Evolutionary conservation across 2,329 filamentous ascomycete species (phyloP).

Genomic region (Escovopsis sp.): DNA sequence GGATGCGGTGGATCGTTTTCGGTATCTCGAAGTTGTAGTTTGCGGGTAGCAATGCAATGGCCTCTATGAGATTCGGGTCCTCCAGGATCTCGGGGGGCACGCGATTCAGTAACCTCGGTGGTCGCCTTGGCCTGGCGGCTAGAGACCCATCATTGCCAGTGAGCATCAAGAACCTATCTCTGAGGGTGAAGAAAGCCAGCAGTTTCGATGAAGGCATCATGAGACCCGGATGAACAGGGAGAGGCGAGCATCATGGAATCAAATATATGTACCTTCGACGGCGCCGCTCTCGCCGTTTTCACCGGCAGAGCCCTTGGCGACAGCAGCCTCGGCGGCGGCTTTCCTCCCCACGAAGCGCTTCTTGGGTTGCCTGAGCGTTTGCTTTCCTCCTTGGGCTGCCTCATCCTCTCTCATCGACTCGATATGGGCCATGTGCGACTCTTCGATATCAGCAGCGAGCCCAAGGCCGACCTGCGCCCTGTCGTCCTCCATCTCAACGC

Average conservation of each 20-base stretch:
- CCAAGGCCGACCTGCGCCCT: slow-evolving; percentile 56
- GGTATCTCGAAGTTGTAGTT: slow-evolving; percentile 99
- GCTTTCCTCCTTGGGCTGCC: slow-evolving; percentile 35
- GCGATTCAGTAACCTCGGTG: slow-evolving; percentile 74
- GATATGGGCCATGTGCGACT: slow-evolving; percentile 24
- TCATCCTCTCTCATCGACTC: slow-evolving; percentile 3
- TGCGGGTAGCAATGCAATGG: slow-evolving; percentile 72
- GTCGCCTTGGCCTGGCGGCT: slow-evolving; percentile 60
- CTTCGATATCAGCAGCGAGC: slow-evolving; percentile 51
- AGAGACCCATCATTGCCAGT: neutral
- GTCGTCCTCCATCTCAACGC: slow-evolving; percentile 56
- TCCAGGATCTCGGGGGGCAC: slow-evolving; percentile 78
- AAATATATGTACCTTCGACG: slow-evolving; percentile 34
- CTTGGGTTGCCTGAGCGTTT: slow-evolving; percentile 57
- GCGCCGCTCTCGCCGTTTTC: slow-evolving; percentile 16
- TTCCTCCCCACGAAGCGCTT: slow-evolving; percentile 82
- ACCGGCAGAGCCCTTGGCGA: slow-evolving; percentile 24
- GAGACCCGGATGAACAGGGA: neutral
- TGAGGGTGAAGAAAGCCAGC: too few relatives aligned
- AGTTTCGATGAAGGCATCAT: neutral
- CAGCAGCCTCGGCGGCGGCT: slow-evolving; percentile 49
- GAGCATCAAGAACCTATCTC: too few relatives aligned
- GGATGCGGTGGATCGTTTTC: slow-evolving; percentile 93
- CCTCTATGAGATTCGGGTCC: slow-evolving; percentile 72
- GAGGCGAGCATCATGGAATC: neutral